A percentile compares a stretch with the other conserved stretches of the same genome.
These are phyloP conservation scores for Trifolium pratense DNA, from an alignment of 306 rosid genomes.

Conservation along the genomic window DNA sequence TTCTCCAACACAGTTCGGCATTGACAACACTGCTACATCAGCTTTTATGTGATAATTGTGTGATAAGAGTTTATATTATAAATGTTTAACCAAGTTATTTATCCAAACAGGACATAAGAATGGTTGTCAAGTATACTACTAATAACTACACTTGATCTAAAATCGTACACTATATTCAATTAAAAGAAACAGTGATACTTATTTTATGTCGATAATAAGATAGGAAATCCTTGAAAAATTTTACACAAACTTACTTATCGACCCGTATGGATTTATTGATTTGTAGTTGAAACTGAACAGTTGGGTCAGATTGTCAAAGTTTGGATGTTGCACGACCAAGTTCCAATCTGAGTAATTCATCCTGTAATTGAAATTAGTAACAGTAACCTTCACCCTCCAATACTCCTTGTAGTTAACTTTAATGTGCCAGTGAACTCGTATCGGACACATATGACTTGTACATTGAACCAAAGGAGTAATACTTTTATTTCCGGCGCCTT, in stretches of 20 bases:
- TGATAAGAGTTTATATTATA: not conserved
- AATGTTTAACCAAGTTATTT: not conserved
- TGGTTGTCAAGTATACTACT: not conserved
- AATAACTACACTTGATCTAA: conserved; percentile 1
- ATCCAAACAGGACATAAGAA: not conserved
- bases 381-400: conserved; percentile 86
- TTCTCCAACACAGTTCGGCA: not conserved
- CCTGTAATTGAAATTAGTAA: conserved; percentile 82
- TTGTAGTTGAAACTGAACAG: conserved; percentile 86
- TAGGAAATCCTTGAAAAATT: conserved; percentile 12
- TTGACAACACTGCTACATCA: not conserved
- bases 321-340: conserved; percentile 88
- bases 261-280: conserved; percentile 67
- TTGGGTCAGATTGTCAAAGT: conserved; percentile 81
- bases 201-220: conserved; percentile 1
- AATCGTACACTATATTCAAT: not conserved
- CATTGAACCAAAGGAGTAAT: conserved; percentile 71
- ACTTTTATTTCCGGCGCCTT: conserved; percentile 42
- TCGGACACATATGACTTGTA: conserved; percentile 88
- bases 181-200: not conserved
- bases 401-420: conserved; percentile 81
- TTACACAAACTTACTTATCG: conserved; percentile 63
- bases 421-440: conserved; percentile 92
- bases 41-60: not conserved
- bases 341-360: conserved; percentile 87